A percentile compares a stretch with the other conserved stretches of the same genome.
phyloP scores from a whole-genome alignment of 2,329 filamentous ascomycete genomes.

The Paecilomyces variotii region DNA sequence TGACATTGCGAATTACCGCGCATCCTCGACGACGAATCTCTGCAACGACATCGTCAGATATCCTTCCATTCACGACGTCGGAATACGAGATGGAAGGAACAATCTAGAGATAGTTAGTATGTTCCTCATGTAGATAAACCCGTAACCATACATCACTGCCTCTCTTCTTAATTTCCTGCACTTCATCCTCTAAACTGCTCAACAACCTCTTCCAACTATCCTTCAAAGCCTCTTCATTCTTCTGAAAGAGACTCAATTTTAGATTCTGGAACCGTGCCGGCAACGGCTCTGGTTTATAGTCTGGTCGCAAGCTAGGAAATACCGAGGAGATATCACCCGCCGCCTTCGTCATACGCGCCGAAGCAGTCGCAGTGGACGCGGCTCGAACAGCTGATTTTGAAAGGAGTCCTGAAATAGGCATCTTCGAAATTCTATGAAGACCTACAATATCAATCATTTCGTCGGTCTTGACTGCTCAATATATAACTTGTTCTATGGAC shows the following conservation, averaged over 20 bases:
- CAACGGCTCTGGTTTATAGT: constrained; percentile 34
- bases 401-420: constrained; percentile 22
- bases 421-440: constrained; percentile 4
- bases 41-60: constrained; percentile 27
- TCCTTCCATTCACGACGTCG: constrained; percentile 30
- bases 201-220: constrained; percentile 37
- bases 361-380: constrained; percentile 22
- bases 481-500: background rate
- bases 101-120: constrained; percentile 15
- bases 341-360: constrained; percentile 32
- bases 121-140: background rate
- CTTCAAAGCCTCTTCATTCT: constrained; percentile 31
- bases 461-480: background rate
- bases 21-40: constrained; percentile 54
- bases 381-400: constrained; percentile 19
- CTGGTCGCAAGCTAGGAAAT: constrained; percentile 39
- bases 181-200: constrained; percentile 30
- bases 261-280: constrained; percentile 35
- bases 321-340: constrained; percentile 41
- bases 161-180: constrained; percentile 31
- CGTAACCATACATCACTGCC: constrained; percentile 30
- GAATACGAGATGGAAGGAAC: constrained; percentile 36
- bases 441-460: background rate
- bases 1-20: constrained; percentile 57
- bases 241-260: constrained; percentile 30